Evolutionary conservation across 768 basidiomycete genomes (phyloP).

Genomic region (Pholiota conissans): DNA sequence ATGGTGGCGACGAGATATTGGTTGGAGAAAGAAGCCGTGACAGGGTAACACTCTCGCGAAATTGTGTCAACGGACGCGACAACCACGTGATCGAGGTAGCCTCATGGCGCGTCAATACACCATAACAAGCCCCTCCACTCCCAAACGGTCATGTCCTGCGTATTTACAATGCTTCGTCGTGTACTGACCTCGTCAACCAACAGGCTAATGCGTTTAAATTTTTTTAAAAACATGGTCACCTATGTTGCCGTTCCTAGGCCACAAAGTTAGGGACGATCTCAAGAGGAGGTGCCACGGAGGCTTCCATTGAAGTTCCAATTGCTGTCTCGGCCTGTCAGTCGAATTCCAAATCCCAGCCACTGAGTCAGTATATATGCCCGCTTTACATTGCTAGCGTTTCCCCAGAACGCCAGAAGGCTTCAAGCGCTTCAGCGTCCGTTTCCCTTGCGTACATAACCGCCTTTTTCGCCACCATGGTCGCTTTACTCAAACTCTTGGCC

Average conservation of each 20-base stretch:
- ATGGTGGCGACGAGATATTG: slow-evolving; percentile 11
- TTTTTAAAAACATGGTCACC: too few relatives aligned
- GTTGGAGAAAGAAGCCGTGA: slow-evolving; percentile 22
- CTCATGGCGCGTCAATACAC: slow-evolving; percentile 6
- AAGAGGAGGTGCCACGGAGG: too few relatives aligned
- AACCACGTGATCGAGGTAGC: slow-evolving; percentile 25
- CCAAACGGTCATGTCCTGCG: too few relatives aligned
- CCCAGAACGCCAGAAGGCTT: too few relatives aligned
- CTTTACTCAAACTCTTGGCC: background rate
- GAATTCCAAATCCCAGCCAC: background rate
- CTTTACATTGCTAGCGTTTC: too few relatives aligned
- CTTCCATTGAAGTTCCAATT: too few relatives aligned
- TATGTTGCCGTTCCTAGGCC: too few relatives aligned
- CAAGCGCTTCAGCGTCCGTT: too few relatives aligned
- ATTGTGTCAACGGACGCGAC: slow-evolving; percentile 22
- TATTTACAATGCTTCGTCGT: too few relatives aligned
- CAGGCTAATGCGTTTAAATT: too few relatives aligned
- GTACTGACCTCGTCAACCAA: too few relatives aligned
- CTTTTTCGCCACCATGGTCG: background rate
- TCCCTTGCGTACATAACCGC: background rate
- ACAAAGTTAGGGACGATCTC: too few relatives aligned
- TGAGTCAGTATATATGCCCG: background rate
- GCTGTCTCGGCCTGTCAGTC: background rate
- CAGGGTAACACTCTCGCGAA: slow-evolving; percentile 16
- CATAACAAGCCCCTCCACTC: background rate